Conservation (phyloP, 345 rosid genomes). For the Stellera chamaejasme region DNA sequence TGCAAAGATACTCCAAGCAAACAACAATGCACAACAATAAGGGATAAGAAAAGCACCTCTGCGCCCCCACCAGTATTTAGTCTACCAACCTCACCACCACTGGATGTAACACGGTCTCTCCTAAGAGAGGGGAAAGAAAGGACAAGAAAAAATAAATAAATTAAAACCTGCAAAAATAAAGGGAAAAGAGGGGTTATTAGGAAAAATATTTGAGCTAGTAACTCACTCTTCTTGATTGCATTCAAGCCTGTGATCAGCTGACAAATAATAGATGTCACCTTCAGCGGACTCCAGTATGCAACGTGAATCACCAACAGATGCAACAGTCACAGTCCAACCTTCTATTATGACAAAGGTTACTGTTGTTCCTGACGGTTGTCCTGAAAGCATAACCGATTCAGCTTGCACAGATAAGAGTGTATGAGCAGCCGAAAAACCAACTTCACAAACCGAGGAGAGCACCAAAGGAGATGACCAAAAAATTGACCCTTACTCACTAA, state of each 20-base stretch:
- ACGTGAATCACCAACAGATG: slow-evolving; percentile 98
- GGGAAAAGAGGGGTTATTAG: slow-evolving; percentile 1
- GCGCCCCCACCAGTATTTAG: slow-evolving; percentile 93
- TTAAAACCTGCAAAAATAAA: slow-evolving; percentile 8
- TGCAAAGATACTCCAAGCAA: background rate
- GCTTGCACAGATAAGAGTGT: slow-evolving; percentile 66
- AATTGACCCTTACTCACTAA: too few species aligned
- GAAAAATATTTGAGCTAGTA: background rate
- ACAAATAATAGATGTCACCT: slow-evolving; percentile 77
- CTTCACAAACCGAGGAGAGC: background rate
- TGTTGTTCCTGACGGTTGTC: slow-evolving; percentile 85
- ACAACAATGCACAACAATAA: slow-evolving; percentile 2
- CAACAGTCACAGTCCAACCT: slow-evolving; percentile 90
- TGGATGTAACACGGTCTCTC: slow-evolving; percentile 79
- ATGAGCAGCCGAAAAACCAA: slow-evolving; percentile 34
- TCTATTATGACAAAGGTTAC: slow-evolving; percentile 91
- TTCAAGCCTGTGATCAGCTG: slow-evolving; percentile 97
- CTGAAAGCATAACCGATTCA: slow-evolving; percentile 27
- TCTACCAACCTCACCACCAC: slow-evolving; percentile 97
- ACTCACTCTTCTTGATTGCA: slow-evolving; percentile 88
- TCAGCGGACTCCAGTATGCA: slow-evolving; percentile 97
- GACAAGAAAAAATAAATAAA: background rate
- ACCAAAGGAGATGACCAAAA: too few species aligned
- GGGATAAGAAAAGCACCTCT: slow-evolving; percentile 46
- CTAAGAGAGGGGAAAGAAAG: slow-evolving; percentile 31